Evolutionary conservation across 345 rosid genomes (phyloP), one percentile per base, ranked within the genome.

Genomic region (Microcos paniculata): DNA sequence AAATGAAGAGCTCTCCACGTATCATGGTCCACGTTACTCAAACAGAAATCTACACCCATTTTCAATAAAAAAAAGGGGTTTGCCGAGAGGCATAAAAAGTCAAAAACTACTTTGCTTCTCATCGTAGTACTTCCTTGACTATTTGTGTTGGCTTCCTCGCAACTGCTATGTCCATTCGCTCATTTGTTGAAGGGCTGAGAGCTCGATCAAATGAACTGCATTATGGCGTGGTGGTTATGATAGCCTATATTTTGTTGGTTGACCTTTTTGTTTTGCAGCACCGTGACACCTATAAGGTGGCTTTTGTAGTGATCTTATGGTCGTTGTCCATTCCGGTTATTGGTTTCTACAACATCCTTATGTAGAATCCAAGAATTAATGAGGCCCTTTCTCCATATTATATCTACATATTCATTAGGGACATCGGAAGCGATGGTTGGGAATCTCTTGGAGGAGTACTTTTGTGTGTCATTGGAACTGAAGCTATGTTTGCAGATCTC

Each of bases 191-290:
- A 79, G 99, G 99, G 62, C 82, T 91, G 58, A 80, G 71, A 71
- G 83, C 83, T 76, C 85, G 73, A 78, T 83, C 85, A 78, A 82
- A 84, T 53, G 53, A 81, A 80, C 78, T 84, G 79, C 83, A 86
- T 63, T 81, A 84, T 8, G 82, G 98, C 78, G 79, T 88, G 81
- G 87, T 90, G 87, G 86, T 91, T 72, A 67, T 82, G 84, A 79
- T 91, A 80, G 89, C 94, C 55, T 85, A 92, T 64, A 73, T 83
- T 62, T 76, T 90, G 79, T 80, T 96, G 86, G 88, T 92, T 79
- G 92, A 97, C 68, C 95, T 92, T 74, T 96, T 96, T 73, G 92
- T 94, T 85, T 77, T 92, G 88, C 99, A 93, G 85, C 90, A 96
- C 82, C 87, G 83, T 45, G 98, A 98, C 62, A 92, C 90, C 59